Conservation (phyloP, 2,329 filamentous ascomycete genomes). For the Cladorrhinum sp. region DNA sequence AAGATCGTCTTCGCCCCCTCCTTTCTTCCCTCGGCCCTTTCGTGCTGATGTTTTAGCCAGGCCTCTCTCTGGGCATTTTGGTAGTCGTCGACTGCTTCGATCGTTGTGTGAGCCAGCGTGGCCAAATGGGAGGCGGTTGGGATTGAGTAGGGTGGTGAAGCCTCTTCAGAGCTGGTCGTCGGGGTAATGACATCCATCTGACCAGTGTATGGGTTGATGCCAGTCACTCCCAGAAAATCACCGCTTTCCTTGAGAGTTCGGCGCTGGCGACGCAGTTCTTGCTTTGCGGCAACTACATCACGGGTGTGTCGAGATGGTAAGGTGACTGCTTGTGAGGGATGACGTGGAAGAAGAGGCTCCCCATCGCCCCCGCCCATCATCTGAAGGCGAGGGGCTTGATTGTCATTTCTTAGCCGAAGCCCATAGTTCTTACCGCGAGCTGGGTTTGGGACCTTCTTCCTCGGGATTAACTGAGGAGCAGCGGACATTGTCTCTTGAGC, state of each 20-base stretch:
- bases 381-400: background rate
- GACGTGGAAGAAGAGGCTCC: background rate
- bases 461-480: conserved; percentile 31
- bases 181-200: conserved; percentile 50
- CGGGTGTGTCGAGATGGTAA: conserved; percentile 10
- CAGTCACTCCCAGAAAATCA: conserved; percentile 58
- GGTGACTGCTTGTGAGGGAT: background rate
- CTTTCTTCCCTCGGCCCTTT: conserved; percentile 41
- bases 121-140: conserved; percentile 20
- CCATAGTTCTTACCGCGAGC: background rate
- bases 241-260: conserved; percentile 51
- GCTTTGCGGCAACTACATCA: conserved; percentile 32
- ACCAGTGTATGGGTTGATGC: conserved; percentile 56
- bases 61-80: conserved; percentile 34
- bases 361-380: background rate
- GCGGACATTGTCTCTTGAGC: conserved; percentile 11
- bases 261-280: conserved; percentile 39
- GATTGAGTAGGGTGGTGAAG: conserved; percentile 15
- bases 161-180: conserved; percentile 45
- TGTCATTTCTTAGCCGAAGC: background rate
- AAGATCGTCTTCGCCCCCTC: conserved; percentile 32
- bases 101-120: conserved; percentile 31
- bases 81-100: conserved; percentile 34
- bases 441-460: background rate
- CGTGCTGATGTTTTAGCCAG: conserved; percentile 37